A percentile compares a stretch with the other conserved stretches of the same genome.
Evolutionary conservation across 2,329 filamentous ascomycete species (phyloP).

Genomic region (Anisogramma anomala): DNA sequence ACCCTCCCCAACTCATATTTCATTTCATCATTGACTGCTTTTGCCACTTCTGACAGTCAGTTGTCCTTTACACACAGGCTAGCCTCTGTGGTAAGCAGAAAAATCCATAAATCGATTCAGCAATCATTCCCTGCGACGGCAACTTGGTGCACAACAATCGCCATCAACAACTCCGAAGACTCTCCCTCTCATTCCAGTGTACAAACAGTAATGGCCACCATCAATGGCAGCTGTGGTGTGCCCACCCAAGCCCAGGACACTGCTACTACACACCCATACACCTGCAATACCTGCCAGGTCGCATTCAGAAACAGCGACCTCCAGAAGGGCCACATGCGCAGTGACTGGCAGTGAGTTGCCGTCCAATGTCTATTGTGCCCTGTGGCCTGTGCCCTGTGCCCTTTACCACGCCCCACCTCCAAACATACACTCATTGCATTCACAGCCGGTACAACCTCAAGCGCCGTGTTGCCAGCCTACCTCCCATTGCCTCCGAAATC

Average conservation of each 20-base stretch:
- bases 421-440: background rate
- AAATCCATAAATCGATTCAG: too few species aligned
- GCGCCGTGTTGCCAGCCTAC: slow-evolving; percentile 78
- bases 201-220: slow-evolving; percentile 36
- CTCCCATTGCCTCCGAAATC: slow-evolving; percentile 80
- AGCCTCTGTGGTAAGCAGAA: too few species aligned
- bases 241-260: slow-evolving; percentile 19
- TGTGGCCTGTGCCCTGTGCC: too few species aligned
- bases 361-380: background rate
- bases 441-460: slow-evolving; percentile 87
- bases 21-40: too few species aligned
- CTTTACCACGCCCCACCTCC: background rate
- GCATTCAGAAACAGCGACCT: slow-evolving; percentile 89
- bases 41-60: too few species aligned
- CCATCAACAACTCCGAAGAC: too few species aligned
- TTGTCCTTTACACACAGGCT: too few species aligned
- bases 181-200: background rate
- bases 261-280: slow-evolving; percentile 67
- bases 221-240: slow-evolving; percentile 27
- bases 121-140: too few species aligned
- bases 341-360: slow-evolving; percentile 84
- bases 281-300: slow-evolving; percentile 96
- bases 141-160: too few species aligned
- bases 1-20: too few species aligned
- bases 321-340: slow-evolving; percentile 93